Evolutionary conservation across 768 basidiomycete species (phyloP), one percentile per base, ranked within the genome.

Genomic region (button mushroom (Agaricus bisporus)): DNA sequence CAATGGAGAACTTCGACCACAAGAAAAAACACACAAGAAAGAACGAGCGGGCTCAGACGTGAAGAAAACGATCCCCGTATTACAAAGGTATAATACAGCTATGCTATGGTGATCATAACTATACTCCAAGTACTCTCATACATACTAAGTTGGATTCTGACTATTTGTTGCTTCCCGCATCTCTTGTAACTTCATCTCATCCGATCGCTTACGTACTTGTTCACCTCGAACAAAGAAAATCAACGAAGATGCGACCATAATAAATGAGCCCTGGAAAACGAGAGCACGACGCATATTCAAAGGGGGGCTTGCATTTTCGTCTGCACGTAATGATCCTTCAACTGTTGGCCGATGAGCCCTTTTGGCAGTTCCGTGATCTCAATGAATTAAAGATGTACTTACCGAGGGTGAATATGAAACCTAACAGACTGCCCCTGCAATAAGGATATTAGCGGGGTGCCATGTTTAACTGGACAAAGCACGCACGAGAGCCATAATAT

Each of bases 401-500:
- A 87, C 87, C 70, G 1, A 87, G 70, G 7, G 88, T 74, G 57
- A 84, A 83, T 18, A 84, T 64, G 43, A 88, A 70, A n/a, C 75
- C 71, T 51, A 82, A 74, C 2, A 84, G 50, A 59, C 90, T 91
- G n/a, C 81, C 82, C 29, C 86, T 88, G 56, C 46, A 29, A 44
- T 9, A 46, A 22, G 35, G 4, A 2, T 22, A 18, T 41, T 35
- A 12, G 3, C 14, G 7, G 9, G 28, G 15, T 48, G 38, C 56
- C 25, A 60, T 20, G 8, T 22, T 20, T 28, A 20, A 44, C 12
- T 39, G 46, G 49, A 10, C 46, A 7, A 36, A 51, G 42, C 22
- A 73, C 83, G 53, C 63, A 88, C 85, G 72, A 69, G 67, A 83
- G 83, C 89, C 90, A 93, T 20, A 92, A 61, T 25, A 90, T 64